A percentile compares a stretch with the other conserved stretches of the same genome.
These are phyloP conservation scores for Esteya vermicola DNA, from an alignment of 2,329 filamentous ascomycete genomes.

Conservation along the genomic window DNA sequence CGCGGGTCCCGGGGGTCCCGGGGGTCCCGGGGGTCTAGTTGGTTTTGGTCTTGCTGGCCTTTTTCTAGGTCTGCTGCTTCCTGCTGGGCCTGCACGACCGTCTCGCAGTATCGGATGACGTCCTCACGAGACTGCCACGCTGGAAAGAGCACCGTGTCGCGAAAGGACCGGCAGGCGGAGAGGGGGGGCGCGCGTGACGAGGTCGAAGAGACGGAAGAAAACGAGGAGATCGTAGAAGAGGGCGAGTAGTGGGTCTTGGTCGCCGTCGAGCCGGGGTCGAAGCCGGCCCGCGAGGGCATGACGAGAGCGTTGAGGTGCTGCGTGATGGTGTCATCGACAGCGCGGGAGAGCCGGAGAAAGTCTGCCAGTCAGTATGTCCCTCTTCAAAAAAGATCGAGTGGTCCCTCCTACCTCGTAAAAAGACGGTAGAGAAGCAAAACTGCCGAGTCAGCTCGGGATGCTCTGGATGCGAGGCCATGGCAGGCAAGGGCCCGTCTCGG, in stretches of 20 bases:
- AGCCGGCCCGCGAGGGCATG: conserved; percentile 56
- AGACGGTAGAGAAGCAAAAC: conserved; percentile 62
- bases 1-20: neutral
- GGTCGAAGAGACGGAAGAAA: conserved; percentile 37
- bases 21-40: neutral
- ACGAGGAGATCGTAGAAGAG: conserved; percentile 10
- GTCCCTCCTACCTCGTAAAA: conserved; percentile 45
- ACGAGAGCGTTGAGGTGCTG: conserved; percentile 85
- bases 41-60: neutral
- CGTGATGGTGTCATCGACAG: conserved; percentile 84
- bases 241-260: conserved; percentile 42
- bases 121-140: conserved; percentile 76
- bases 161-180: conserved; percentile 55
- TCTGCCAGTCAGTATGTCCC: conserved; percentile 47
- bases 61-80: conserved; percentile 62
- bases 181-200: conserved; percentile 40
- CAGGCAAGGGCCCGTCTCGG: conserved; percentile 1
- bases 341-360: conserved; percentile 77
- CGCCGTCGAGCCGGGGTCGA: conserved; percentile 68
- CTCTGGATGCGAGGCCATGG: conserved; percentile 13
- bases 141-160: conserved; percentile 66
- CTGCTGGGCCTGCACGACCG: conserved; percentile 50
- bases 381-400: too few species aligned
- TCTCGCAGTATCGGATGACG: conserved; percentile 76
- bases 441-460: conserved; percentile 49